These are phyloP conservation scores for Bacidia gigantensis DNA, from an alignment of 495 filamentous ascomycete genomes.

Conservation along the genomic window DNA sequence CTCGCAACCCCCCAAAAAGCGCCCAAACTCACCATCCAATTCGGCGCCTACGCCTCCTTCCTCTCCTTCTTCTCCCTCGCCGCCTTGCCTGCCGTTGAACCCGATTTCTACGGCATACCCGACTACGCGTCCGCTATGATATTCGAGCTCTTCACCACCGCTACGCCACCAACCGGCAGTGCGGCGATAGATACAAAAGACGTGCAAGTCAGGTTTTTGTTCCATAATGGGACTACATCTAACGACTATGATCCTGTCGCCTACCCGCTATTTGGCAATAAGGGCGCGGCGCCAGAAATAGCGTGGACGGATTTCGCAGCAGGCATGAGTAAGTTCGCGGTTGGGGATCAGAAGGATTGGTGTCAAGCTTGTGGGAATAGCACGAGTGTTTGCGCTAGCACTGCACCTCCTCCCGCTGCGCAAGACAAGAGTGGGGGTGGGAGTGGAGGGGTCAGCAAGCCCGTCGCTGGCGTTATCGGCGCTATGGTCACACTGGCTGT, in stretches of 20 bases:
- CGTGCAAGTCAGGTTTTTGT: slow-evolving; percentile 38
- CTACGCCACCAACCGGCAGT: slow-evolving; percentile 22
- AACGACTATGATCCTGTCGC: slow-evolving; percentile 17
- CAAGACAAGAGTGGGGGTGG: background rate
- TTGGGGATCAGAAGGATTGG: slow-evolving; percentile 29
- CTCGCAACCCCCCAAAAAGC: slow-evolving; percentile 24
- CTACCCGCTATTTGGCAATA: slow-evolving; percentile 33
- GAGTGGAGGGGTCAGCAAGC: slow-evolving; percentile 23
- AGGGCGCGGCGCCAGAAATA: slow-evolving; percentile 17
- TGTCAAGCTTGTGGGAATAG: slow-evolving; percentile 34
- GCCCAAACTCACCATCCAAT: slow-evolving; percentile 32
- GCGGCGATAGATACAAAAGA: slow-evolving; percentile 12
- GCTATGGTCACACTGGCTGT: slow-evolving; percentile 48
- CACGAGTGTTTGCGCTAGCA: slow-evolving; percentile 24
- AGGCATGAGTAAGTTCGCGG: slow-evolving; percentile 29
- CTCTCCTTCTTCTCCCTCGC: slow-evolving; percentile 40
- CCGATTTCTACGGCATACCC: slow-evolving; percentile 34
- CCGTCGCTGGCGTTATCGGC: slow-evolving; percentile 46
- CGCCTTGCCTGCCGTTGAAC: slow-evolving; percentile 21
- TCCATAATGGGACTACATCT: slow-evolving; percentile 38
- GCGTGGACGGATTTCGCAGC: slow-evolving; percentile 32
- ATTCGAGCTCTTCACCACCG: slow-evolving; percentile 40
- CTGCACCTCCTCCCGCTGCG: slow-evolving; percentile 10
- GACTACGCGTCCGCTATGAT: slow-evolving; percentile 41
- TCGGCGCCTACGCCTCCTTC: slow-evolving; percentile 38